Evolutionary conservation across 176 grass and related monocot species (phyloP).

Genomic region (Rhynchospora breviuscula): DNA sequence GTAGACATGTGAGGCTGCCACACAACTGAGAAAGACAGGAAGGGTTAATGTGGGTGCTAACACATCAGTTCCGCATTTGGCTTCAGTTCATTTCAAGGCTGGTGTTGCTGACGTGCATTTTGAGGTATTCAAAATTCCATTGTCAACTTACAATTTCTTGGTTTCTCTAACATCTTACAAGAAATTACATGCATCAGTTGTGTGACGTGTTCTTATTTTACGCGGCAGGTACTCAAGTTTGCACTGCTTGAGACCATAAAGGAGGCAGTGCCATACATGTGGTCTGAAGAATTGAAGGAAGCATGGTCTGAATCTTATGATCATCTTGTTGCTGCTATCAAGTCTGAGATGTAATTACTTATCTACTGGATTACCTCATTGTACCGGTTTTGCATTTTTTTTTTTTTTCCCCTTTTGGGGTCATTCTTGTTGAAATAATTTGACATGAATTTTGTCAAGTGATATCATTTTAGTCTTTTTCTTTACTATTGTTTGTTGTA

Average conservation of each 20-base stretch:
- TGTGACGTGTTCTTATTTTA: not conserved
- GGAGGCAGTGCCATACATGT: conserved; percentile 24
- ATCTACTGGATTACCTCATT: not conserved
- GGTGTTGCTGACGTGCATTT: conserved; percentile 39
- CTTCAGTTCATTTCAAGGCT: conserved; percentile 47
- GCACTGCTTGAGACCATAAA: conserved; percentile 39
- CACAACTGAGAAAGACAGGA: conserved; percentile 16
- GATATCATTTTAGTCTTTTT: not conserved
- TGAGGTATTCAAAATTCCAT: not conserved
- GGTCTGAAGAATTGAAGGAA: conserved; percentile 26
- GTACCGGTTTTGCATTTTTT: not conserved
- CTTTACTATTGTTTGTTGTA: not conserved
- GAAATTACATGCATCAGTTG: not conserved
- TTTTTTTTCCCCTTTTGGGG: not conserved
- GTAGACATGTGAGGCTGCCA: conserved; percentile 21
- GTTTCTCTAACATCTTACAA: not conserved
- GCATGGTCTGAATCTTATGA: conserved; percentile 59
- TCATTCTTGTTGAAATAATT: not conserved
- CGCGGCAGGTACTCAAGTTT: conserved; percentile 58
- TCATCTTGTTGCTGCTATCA: conserved; percentile 63
- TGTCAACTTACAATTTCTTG: not conserved
- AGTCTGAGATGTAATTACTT: conserved; percentile 19
- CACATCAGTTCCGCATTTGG: conserved; percentile 12
- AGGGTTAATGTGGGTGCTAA: conserved; percentile 14
- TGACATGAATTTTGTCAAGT: conserved; percentile 5